Conservation (phyloP, 1,139 yeast genomes). For the Candida neerlandica region DNA sequence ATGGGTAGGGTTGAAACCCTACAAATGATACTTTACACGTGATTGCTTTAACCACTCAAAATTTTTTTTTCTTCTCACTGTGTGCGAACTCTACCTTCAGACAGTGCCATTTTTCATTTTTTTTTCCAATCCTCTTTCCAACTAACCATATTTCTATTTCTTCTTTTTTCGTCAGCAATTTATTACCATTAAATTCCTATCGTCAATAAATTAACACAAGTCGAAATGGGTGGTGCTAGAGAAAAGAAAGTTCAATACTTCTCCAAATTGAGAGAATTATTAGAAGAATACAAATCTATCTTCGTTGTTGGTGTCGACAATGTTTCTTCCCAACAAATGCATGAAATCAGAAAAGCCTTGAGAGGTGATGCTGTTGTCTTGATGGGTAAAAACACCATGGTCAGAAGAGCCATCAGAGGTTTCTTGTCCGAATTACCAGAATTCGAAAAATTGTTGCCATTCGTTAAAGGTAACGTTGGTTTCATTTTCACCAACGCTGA, state of each 20-base stretch:
- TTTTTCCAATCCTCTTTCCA: constrained; percentile 3
- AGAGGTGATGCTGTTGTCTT: constrained; percentile 94
- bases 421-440: constrained; percentile 94
- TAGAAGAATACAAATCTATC: constrained; percentile 96
- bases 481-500: constrained; percentile 98
- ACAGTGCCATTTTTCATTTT: neutral
- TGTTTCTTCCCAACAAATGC: constrained; percentile 99
- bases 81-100: neutral
- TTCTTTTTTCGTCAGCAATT: constrained; percentile 14
- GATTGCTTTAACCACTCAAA: neutral
- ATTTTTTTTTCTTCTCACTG: neutral
- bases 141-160: neutral
- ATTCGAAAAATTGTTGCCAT: constrained; percentile 92
- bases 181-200: constrained; percentile 90
- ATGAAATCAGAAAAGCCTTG: constrained; percentile 96
- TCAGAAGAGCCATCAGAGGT: constrained; percentile 99
- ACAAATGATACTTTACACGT: neutral
- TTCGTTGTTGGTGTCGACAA: constrained; percentile 99
- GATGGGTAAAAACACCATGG: constrained; percentile 99
- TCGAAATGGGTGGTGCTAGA: constrained; percentile 99
- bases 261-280: constrained; percentile 89
- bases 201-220: constrained; percentile 58
- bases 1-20: constrained; percentile 6
- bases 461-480: constrained; percentile 97
- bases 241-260: constrained; percentile 97